Base-by-base conservation (phyloP, 371 early-diverging fungal species). In the Rhizopus stolonifer region DNA sequence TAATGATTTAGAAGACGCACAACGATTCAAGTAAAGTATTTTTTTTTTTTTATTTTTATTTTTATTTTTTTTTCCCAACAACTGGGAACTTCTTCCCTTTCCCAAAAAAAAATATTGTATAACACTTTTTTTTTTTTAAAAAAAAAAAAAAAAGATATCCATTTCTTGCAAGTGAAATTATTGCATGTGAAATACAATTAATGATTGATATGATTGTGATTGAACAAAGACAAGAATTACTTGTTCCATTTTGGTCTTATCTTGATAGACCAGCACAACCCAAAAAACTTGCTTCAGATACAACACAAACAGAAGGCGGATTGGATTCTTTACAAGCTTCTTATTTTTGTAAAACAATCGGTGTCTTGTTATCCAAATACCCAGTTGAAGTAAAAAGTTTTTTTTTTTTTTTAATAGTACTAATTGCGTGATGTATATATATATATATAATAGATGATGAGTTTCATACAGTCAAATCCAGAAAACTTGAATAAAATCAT, bases 281-380 rank as follows among this genome's bases (percentile, higher is more conserved):
- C 8, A 46, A 32, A 22, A 44, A 36, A 23, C 46, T 44, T 25
- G 62, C 53, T 1, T 57, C 57, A 25, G 56, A 50, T 40, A 42
- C 48, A 31, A 34, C 29, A 19, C 23, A 22, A 17, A 40, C 31
- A 9, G 51, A 53, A 11, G 26, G 14, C n/a, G 58, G 88, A 46
- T 66, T 93, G 54, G 82, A 92, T 54, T 78, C 87, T 13, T 70
- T 88, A 21, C 91, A 91, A 56, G 93, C 95, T 13, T 84, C 85
- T 55, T 91, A 90, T 67, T 94, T 92, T 65, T 80, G 82, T 64
- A 93, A 91, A 70, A 90, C 93, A 23, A 90, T 91, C 68, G 79
- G 83, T 26, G 82, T 88, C 3, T 77, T 94, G 32, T 66, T 94
- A 52, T 80, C 86, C 63, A 90, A 91, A 69, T 92, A 92, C 62